These are phyloP conservation scores for Cyclaneusma minus DNA, from an alignment of 2,329 filamentous ascomycete species.

Conservation along the genomic window DNA sequence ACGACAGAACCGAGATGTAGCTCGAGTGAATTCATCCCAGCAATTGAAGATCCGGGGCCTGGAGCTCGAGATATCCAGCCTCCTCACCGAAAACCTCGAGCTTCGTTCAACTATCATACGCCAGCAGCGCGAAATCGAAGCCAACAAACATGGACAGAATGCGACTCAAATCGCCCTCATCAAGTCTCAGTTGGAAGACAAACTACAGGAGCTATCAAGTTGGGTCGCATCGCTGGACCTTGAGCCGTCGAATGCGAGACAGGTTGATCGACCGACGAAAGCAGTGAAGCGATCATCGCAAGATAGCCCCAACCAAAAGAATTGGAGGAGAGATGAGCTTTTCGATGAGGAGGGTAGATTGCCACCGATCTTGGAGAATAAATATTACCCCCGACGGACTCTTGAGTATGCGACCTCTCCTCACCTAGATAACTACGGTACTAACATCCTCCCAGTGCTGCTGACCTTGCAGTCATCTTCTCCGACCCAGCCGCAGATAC, in stretches of 20 bases:
- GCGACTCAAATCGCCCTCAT: constrained; percentile 54
- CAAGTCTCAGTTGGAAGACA: constrained; percentile 54
- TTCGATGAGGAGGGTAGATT: constrained; percentile 26
- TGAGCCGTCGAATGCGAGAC: constrained; percentile 25
- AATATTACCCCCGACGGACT: constrained; percentile 49
- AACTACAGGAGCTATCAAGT: constrained; percentile 53
- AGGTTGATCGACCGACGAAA: constrained; percentile 21
- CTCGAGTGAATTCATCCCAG: constrained; percentile 62
- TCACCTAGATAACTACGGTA: constrained; percentile 3
- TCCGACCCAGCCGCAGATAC: constrained; percentile 16
- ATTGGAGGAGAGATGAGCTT: constrained; percentile 29
- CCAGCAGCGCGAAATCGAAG: constrained; percentile 51
- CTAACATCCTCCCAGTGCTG: constrained; percentile 19
- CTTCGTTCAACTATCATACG: constrained; percentile 56
- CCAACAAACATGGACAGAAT: constrained; percentile 40
- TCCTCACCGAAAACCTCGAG: constrained; percentile 66
- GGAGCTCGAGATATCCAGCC: constrained; percentile 58
- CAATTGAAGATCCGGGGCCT: constrained; percentile 62
- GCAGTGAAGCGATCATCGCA: constrained; percentile 14
- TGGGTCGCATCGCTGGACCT: constrained; percentile 44
- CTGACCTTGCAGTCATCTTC: constrained; percentile 15
- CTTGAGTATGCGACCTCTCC: constrained; percentile 38
- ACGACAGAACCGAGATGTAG: constrained; percentile 73
- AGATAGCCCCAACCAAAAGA: constrained; percentile 36
- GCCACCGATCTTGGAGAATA: constrained; percentile 55